Percentiles rank a stretch among this genome's conserved stretches.
These are phyloP conservation scores for Chamaecyparis obtusa DNA, from an alignment of 75 land plant species.

Conservation along the genomic window DNA sequence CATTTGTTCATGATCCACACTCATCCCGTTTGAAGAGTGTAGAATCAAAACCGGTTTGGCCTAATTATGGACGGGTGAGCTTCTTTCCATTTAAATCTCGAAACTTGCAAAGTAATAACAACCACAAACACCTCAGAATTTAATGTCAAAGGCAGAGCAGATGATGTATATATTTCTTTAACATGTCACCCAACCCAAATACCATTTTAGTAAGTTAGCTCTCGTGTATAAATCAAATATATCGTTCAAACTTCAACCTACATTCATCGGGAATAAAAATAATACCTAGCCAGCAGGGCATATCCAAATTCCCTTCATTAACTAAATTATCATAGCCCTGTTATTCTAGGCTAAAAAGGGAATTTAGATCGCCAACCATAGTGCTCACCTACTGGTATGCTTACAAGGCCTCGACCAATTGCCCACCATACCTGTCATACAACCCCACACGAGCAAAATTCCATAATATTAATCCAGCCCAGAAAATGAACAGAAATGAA, in stretches of 20 bases:
- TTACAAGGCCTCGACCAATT: constrained; percentile 29
- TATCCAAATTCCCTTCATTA: background rate
- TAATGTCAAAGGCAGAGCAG: background rate
- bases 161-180: background rate
- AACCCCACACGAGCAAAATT: background rate
- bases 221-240: background rate
- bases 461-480: background rate
- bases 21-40: background rate
- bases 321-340: background rate
- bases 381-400: constrained; percentile 42
- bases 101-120: background rate
- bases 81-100: background rate
- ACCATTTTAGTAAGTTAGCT: background rate
- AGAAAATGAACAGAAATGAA: background rate
- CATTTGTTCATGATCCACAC: background rate
- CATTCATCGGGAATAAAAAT: background rate
- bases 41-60: background rate
- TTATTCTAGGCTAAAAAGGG: background rate
- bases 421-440: constrained; percentile 39
- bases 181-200: background rate
- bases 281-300: background rate
- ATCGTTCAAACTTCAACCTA: background rate
- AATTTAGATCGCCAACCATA: background rate
- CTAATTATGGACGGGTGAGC: background rate
- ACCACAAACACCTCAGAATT: background rate